Evolutionary conservation across 208 protist species (phyloP).

Genomic region (Phytomonas francai): DNA sequence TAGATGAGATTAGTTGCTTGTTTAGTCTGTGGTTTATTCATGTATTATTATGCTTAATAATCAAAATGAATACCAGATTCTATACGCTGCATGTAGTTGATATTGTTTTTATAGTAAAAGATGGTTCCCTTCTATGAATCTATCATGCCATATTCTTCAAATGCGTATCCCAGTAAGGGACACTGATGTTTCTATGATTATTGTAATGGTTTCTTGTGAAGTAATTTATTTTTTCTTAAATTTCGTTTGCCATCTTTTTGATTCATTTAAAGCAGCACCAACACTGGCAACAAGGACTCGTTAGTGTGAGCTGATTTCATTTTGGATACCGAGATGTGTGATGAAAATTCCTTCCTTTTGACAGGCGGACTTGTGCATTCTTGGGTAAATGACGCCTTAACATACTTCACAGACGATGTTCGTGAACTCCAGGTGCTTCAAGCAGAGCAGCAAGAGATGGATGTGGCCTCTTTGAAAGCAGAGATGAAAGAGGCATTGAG

Average conservation of each 20-base stretch:
- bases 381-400: background rate
- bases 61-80: background rate
- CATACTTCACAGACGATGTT: background rate
- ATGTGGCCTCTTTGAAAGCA: background rate
- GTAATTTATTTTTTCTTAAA: background rate
- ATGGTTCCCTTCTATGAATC: background rate
- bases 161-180: background rate
- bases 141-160: background rate
- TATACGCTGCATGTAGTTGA: constrained; percentile 3
- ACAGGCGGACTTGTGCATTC: background rate
- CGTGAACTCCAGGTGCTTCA: background rate
- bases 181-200: background rate
- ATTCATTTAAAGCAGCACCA: background rate
- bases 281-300: background rate
- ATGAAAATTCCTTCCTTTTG: background rate
- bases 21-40: constrained; percentile 12
- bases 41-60: constrained; percentile 8
- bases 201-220: background rate
- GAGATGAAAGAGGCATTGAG: background rate
- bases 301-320: background rate
- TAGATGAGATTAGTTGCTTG: constrained; percentile 11
- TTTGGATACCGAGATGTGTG: background rate
- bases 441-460: background rate
- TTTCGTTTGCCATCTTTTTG: background rate
- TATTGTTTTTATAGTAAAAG: background rate